Conservation (phyloP, 805 yeast species). For the Kurtzmaniella cleridarum region DNA sequence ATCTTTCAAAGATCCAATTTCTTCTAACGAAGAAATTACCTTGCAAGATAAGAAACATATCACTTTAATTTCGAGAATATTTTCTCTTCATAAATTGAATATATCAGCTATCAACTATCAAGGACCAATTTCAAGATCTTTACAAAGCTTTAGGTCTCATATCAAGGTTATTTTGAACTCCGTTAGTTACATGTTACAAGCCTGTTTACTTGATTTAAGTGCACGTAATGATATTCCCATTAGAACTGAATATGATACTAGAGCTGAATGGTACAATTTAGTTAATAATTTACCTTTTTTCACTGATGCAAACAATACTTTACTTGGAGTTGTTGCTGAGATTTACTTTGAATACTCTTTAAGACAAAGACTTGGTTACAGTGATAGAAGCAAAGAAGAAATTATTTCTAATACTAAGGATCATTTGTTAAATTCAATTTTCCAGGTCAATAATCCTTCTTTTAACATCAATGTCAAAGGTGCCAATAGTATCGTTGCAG, state of each 20-base stretch:
- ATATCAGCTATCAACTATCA: slow-evolving; percentile 47
- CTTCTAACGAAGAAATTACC: slow-evolving; percentile 22
- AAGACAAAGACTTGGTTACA: slow-evolving; percentile 20
- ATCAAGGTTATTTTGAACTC: slow-evolving; percentile 46
- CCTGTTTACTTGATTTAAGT: slow-evolving; percentile 45
- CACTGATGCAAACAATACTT: slow-evolving; percentile 49
- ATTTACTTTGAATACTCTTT: slow-evolving; percentile 43
- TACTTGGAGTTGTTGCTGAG: slow-evolving; percentile 57
- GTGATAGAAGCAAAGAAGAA: slow-evolving; percentile 18
- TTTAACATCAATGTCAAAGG: slow-evolving; percentile 39
- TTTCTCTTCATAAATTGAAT: slow-evolving; percentile 30
- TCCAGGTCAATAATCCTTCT: slow-evolving; percentile 32
- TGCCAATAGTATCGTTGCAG: slow-evolving; percentile 30
- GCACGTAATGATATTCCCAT: slow-evolving; percentile 40
- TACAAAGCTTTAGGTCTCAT: slow-evolving; percentile 64
- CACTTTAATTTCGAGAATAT: slow-evolving; percentile 30
- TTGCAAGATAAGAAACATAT: slow-evolving; percentile 34
- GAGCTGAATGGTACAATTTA: slow-evolving; percentile 54
- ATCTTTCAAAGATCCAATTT: slow-evolving; percentile 21
- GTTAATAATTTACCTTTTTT: slow-evolving; percentile 59
- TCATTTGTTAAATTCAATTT: slow-evolving; percentile 30
- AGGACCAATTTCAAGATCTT: slow-evolving; percentile 66
- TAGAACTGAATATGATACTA: slow-evolving; percentile 38
- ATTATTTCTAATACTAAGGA: slow-evolving; percentile 21
- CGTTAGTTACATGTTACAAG: slow-evolving; percentile 50